Percentiles rank a stretch among this genome's conserved stretches.
phyloP scores from a whole-genome alignment of 768 basidiomycete species.

The Mycena filopes region DNA sequence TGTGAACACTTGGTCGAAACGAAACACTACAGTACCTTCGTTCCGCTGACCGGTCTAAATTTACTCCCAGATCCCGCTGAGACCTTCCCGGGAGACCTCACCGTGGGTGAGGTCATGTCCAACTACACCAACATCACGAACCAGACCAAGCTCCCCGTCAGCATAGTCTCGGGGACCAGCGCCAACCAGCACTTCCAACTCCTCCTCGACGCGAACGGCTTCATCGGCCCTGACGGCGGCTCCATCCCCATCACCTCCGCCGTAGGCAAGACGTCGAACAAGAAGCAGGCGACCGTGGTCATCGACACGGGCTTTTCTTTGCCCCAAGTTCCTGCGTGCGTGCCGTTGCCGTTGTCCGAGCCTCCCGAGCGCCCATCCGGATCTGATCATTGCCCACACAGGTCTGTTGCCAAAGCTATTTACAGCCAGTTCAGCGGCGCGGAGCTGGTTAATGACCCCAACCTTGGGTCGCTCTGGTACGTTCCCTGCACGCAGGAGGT shows the following conservation, averaged over 20 bases:
- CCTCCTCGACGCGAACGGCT: constrained; percentile 70
- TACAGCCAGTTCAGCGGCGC: constrained; percentile 84
- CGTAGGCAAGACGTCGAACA: constrained; percentile 72
- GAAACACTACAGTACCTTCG: no score
- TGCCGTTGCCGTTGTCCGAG: no score
- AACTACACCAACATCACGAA: constrained; percentile 69
- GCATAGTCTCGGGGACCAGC: constrained; percentile 54
- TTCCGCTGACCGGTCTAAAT: no score
- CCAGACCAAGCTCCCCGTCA: constrained; percentile 74
- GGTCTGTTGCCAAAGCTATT: constrained; percentile 80
- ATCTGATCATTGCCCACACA: constrained; percentile 55
- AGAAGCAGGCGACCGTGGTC: constrained; percentile 61
- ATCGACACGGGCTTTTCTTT: constrained; percentile 80
- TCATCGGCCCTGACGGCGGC: constrained; percentile 82
- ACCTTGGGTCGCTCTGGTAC: constrained; percentile 68
- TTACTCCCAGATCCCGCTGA: constrained; percentile 62
- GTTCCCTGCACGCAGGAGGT: constrained; percentile 80
- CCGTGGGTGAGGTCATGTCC: constrained; percentile 71
- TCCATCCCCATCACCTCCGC: constrained; percentile 70
- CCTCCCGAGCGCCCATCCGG: background rate
- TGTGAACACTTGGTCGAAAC: no score
- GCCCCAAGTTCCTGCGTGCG: constrained; percentile 34
- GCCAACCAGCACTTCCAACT: constrained; percentile 86
- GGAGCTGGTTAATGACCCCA: constrained; percentile 57
- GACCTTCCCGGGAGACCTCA: constrained; percentile 70